Percentiles rank a stretch among this genome's conserved stretches.
Conservation (phyloP, 2,329 filamentous ascomycete species). For the Ophiostoma triangulosporum region DNA sequence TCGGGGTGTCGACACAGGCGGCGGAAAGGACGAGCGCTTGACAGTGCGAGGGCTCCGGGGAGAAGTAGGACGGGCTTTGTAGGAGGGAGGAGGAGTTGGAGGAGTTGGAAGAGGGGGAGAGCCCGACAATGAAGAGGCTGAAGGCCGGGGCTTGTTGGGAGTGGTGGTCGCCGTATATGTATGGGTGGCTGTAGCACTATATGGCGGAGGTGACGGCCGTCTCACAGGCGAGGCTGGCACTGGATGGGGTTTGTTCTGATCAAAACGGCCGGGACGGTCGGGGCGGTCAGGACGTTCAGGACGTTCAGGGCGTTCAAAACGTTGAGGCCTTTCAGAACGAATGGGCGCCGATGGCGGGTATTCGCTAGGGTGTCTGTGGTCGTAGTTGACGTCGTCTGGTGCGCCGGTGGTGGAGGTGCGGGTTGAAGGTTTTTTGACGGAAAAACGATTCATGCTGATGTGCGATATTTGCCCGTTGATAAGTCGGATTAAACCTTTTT, state of each 20-base stretch:
- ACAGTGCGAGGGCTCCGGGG: not conserved
- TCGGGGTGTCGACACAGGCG: not conserved
- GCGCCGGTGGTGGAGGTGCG: constrained; percentile 27
- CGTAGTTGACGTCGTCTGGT: constrained; percentile 24
- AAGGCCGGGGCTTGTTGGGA: constrained; percentile 1
- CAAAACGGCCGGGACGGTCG: not conserved
- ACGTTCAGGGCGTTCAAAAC: not conserved
- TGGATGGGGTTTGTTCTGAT: not conserved
- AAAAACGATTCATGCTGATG: constrained; percentile 35
- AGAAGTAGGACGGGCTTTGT: not conserved
- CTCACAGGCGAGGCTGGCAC: constrained; percentile 11
- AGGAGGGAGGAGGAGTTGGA: not conserved
- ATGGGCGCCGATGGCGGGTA: not conserved
- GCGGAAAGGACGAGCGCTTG: not conserved
- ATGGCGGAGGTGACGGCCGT: constrained; percentile 15
- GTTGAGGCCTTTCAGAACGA: not conserved
- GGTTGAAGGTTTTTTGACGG: constrained; percentile 33
- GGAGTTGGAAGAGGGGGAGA: constrained; percentile 4
- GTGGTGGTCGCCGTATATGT: not conserved
- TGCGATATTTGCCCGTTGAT: not conserved
- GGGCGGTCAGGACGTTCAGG: not conserved
- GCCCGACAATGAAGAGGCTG: not conserved
- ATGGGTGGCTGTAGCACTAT: constrained; percentile 7
- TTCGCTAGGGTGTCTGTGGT: constrained; percentile 16
- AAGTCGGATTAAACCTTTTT: constrained; percentile 1